phyloP scores from a whole-genome alignment of 2,329 filamentous ascomycete genomes.

The Cryphonectria radicalis region DNA sequence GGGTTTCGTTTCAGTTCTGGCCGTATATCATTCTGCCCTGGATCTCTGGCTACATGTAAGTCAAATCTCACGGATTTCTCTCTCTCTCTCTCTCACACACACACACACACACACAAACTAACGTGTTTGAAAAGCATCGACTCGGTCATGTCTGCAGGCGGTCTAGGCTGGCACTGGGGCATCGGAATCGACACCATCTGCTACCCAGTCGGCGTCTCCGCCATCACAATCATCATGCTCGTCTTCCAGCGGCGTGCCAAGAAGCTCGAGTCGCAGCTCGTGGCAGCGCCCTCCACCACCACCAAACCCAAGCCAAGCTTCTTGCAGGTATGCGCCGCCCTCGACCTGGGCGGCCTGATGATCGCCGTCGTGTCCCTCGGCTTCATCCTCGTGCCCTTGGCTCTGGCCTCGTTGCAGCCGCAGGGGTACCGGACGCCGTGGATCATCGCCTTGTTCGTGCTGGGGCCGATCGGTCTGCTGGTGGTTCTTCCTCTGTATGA shows the following conservation, averaged over 20 bases:
- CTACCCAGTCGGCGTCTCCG: slow-evolving; percentile 53
- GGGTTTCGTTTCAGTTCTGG: slow-evolving; percentile 45
- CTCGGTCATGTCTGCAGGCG: slow-evolving; percentile 37
- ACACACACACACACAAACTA: background rate
- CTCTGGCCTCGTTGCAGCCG: slow-evolving; percentile 47
- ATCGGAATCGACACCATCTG: slow-evolving; percentile 61
- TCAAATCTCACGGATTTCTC: too few species aligned
- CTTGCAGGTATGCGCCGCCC: slow-evolving; percentile 43
- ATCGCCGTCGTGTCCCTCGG: slow-evolving; percentile 54
- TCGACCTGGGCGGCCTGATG: slow-evolving; percentile 48
- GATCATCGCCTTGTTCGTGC: slow-evolving; percentile 48
- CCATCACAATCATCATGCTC: slow-evolving; percentile 52
- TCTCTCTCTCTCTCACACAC: too few species aligned
- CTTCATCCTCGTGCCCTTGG: slow-evolving; percentile 52
- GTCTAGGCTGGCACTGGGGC: slow-evolving; percentile 59
- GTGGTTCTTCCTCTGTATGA: slow-evolving; percentile 53
- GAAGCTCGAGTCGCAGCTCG: slow-evolving; percentile 41
- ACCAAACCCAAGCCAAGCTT: slow-evolving; percentile 32
- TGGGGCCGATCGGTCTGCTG: slow-evolving; percentile 46
- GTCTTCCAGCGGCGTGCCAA: slow-evolving; percentile 55
- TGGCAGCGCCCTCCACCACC: slow-evolving; percentile 40
- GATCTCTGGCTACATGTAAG: background rate
- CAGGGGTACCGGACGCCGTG: slow-evolving; percentile 50
- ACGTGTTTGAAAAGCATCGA: slow-evolving; percentile 41
- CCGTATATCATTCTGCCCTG: slow-evolving; percentile 1